Evolutionary conservation across 306 rosid genomes (phyloP), one percentile per base, ranked within the genome.

Genomic region (Delonix regia): DNA sequence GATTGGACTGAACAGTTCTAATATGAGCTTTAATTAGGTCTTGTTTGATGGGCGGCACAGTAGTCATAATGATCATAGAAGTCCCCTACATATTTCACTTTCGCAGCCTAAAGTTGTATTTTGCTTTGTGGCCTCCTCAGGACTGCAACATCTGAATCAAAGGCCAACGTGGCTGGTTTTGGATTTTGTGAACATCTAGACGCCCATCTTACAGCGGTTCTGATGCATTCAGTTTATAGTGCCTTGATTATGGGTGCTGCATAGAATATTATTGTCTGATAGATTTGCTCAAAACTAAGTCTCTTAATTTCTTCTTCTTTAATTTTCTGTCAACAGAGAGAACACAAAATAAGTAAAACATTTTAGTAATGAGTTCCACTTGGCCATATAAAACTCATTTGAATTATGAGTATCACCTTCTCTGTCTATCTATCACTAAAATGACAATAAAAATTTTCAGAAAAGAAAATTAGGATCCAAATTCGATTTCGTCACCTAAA

Each of bases 51-150:
- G 78, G 41, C 0, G 7, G 41, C 7, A 63, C 81, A 76, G 36
- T 52, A 76, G 36, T 52, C 67, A 61, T 25, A 74, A 79, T 67
- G 81, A 71, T 63, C 69, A 33, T 33, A 67, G 2, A 19, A 73
- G 33, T 81, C n/a, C 81, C 84, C 71, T 59, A 56, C 74, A 80
- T 28, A n/a, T 19, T 63, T 85, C 83, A 34, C 52, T 75, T 55
- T 78, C 82, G 77, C 19, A 6, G 63, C 28, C 59, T 28, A 36
- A 69, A 34, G 79, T 16, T 57, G 15, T 0, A 49, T 47, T 76
- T 79, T 59, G 74, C 73, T 36, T 47, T 65, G 33, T 48, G 66
- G 78, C 51, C 48, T 71, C 83, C 79, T 49, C 77, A 42, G 34
- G 75, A 75, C 65, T 51, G 74, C 78, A 78, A 69, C 78, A 80